phyloP scores from a whole-genome alignment of 192 early-diverging fungal genomes.

The Linnemannia schmuckeri region DNA sequence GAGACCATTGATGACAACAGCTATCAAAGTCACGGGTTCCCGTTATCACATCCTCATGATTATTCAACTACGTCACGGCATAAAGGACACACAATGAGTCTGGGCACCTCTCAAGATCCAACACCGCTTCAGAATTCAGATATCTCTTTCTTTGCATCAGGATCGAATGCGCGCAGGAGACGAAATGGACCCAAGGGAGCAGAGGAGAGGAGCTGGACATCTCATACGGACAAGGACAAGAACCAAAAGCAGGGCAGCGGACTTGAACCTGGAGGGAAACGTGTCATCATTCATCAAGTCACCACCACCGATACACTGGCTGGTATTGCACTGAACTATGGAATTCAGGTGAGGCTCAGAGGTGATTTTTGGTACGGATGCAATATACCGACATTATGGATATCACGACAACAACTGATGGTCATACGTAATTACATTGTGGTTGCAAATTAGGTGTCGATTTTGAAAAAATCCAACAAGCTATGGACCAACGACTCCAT shows the following conservation, averaged over 20 bases:
- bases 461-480: slow-evolving; percentile 61
- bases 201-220: slow-evolving; percentile 8
- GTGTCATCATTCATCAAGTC: slow-evolving; percentile 61
- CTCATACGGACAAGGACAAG: not conserved
- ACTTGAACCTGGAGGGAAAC: slow-evolving; percentile 11
- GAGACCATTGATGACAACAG: slow-evolving; percentile 5
- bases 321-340: slow-evolving; percentile 64
- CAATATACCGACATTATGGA: not conserved
- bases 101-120: slow-evolving; percentile 11
- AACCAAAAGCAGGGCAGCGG: not conserved
- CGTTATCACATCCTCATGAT: not conserved
- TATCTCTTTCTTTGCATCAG: not conserved
- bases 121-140: not conserved
- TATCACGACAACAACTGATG: not conserved
- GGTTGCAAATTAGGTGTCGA: slow-evolving; percentile 35
- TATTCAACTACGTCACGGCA: not conserved
- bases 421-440: not conserved
- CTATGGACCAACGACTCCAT: slow-evolving; percentile 69
- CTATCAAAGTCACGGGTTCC: not conserved
- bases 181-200: slow-evolving; percentile 17
- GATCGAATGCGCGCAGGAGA: slow-evolving; percentile 10
- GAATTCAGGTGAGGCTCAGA: slow-evolving; percentile 54
- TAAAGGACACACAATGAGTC: slow-evolving; percentile 42
- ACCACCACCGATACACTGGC: slow-evolving; percentile 58
- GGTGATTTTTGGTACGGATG: not conserved